These are phyloP conservation scores for Gentiana dahurica DNA, from an alignment of 257 asterid species.

Conservation along the genomic window DNA sequence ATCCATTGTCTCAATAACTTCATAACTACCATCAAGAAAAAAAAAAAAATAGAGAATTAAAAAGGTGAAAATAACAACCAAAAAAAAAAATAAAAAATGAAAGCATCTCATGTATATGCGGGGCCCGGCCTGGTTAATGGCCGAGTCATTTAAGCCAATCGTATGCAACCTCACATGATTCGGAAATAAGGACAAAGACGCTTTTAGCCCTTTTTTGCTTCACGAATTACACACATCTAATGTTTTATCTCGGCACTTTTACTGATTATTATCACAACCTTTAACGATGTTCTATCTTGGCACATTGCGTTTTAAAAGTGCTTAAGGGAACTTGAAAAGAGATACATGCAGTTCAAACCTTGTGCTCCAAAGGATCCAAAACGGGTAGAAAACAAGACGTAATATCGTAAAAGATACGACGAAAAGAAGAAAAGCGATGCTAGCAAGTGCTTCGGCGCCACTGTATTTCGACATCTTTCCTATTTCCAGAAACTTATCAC, in stretches of 20 bases:
- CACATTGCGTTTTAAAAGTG: no score
- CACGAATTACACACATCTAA: background rate
- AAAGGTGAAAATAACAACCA: background rate
- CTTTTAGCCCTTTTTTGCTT: background rate
- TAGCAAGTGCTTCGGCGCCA: constrained; percentile 72
- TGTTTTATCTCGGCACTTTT: background rate
- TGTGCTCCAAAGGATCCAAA: constrained; percentile 91
- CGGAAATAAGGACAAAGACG: no score
- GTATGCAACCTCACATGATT: no score
- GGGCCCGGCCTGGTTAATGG: no score
- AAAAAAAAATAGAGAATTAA: constrained; percentile 5
- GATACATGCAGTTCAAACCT: constrained; percentile 30
- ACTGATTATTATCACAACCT: no score
- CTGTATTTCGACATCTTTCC: constrained; percentile 96
- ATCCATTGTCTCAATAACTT: constrained; percentile 39
- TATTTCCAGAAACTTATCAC: constrained; percentile 72
- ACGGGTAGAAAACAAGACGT: constrained; percentile 78
- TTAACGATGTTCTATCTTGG: no score
- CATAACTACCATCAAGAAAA: constrained; percentile 40
- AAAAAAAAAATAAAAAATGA: background rate
- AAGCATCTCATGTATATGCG: no score
- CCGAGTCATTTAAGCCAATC: no score
- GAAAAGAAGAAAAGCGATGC: constrained; percentile 67
- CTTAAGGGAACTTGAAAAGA: no score
- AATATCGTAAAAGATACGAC: constrained; percentile 49